Evolutionary conservation across 768 basidiomycete genomes (phyloP).

Genomic region (Boletus sp.): DNA sequence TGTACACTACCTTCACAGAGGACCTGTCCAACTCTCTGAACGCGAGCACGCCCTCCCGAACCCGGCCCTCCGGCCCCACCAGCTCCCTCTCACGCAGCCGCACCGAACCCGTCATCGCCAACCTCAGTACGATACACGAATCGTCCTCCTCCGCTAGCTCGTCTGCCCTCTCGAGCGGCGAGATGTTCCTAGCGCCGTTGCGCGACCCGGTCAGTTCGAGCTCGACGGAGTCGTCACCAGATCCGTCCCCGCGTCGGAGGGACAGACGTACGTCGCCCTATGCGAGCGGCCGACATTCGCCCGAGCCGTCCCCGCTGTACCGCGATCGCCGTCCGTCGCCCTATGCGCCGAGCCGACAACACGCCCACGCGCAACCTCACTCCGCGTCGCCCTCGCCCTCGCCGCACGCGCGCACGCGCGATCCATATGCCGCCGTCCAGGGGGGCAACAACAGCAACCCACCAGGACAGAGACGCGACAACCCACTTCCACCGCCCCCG

Average conservation of each 20-base stretch:
- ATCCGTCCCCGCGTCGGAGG: slow-evolving; percentile 30
- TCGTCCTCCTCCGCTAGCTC: slow-evolving; percentile 10
- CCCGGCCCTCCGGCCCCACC: slow-evolving; percentile 6
- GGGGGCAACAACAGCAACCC: not conserved
- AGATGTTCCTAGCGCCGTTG: slow-evolving; percentile 26
- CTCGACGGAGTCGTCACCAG: slow-evolving; percentile 23
- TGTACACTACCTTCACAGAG: slow-evolving; percentile 26
- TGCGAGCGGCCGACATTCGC: slow-evolving; percentile 10
- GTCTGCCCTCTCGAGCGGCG: slow-evolving; percentile 17
- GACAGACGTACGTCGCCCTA: slow-evolving; percentile 25
- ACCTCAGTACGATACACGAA: slow-evolving; percentile 29
- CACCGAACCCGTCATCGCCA: slow-evolving; percentile 27
- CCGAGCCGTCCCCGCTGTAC: slow-evolving; percentile 29
- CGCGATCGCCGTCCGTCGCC: slow-evolving; percentile 26
- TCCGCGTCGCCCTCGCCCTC: slow-evolving; percentile 13
- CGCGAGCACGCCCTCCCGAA: slow-evolving; percentile 16
- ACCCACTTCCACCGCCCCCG: slow-evolving; percentile 31
- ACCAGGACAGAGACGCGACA: slow-evolving; percentile 15
- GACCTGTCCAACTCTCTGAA: slow-evolving; percentile 22
- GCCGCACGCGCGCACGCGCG: slow-evolving; percentile 9
- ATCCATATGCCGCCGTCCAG: not conserved
- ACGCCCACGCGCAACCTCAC: not conserved
- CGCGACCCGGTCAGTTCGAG: slow-evolving; percentile 9
- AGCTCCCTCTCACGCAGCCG: slow-evolving; percentile 25
- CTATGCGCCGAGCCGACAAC: slow-evolving; percentile 11